phyloP scores from a whole-genome alignment of 331 rosid genomes.

The Malus hybrid region DNA sequence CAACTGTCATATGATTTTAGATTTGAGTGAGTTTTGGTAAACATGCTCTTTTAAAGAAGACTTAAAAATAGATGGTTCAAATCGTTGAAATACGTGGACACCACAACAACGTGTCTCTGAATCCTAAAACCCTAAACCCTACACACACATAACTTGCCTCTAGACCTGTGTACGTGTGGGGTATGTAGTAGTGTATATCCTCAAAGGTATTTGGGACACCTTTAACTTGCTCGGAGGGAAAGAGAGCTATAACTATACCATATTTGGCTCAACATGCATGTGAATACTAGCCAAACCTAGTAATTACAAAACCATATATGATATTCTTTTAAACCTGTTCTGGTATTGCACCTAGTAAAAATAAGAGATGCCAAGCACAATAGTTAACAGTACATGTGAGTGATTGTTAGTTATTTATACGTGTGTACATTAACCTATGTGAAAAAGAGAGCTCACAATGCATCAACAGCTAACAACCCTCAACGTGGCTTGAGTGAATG shows the following conservation, averaged over 20 bases:
- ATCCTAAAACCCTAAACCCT: too few species aligned
- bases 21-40: too few species aligned
- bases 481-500: not conserved
- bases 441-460: not conserved
- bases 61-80: too few species aligned
- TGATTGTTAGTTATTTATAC: not conserved
- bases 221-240: not conserved
- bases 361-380: not conserved
- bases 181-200: not conserved
- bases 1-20: too few species aligned
- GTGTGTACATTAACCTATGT: not conserved
- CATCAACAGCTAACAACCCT: too few species aligned
- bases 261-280: not conserved
- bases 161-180: not conserved
- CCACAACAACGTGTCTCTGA: too few species aligned
- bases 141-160: not conserved
- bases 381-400: not conserved
- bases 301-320: not conserved
- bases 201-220: not conserved
- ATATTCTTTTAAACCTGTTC: not conserved
- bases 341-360: not conserved
- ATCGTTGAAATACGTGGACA: too few species aligned
- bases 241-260: not conserved
- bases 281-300: not conserved
- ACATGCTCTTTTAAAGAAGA: too few species aligned